Evolutionary conservation across 2,329 filamentous ascomycete species (phyloP).

Genomic region (Monosporascus sp.): DNA sequence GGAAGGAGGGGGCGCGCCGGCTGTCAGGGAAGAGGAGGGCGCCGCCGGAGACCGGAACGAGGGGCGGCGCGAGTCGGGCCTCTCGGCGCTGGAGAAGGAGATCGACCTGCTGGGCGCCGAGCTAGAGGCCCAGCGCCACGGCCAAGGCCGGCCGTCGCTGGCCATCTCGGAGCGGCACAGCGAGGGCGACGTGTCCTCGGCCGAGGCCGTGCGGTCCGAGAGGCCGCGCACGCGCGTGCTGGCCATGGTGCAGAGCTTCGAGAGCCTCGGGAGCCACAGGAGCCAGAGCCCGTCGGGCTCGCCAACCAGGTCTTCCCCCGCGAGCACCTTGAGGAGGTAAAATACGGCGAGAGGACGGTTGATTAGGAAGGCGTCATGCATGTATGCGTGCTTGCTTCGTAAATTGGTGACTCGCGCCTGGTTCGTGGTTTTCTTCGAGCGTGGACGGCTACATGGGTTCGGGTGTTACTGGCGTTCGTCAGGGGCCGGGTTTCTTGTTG

Average conservation of each 20-base stretch:
- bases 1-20: background rate
- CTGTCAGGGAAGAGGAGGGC: slow-evolving; percentile 2
- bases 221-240: slow-evolving; percentile 6
- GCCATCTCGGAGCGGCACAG: slow-evolving; percentile 19
- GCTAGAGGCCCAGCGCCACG: background rate
- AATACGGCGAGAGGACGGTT: no score
- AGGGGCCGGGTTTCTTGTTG: no score
- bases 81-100: slow-evolving; percentile 4
- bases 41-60: background rate
- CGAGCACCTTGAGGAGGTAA: no score
- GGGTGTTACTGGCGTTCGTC: no score
- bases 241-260: slow-evolving; percentile 52
- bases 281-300: slow-evolving; percentile 33
- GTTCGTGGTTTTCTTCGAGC: no score
- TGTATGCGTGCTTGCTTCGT: no score
- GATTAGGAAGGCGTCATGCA: no score
- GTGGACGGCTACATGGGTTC: no score
- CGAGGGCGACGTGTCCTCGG: slow-evolving; percentile 27
- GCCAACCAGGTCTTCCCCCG: slow-evolving; percentile 8
- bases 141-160: slow-evolving; percentile 8
- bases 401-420: no score
- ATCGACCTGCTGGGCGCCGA: slow-evolving; percentile 7
- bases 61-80: background rate
- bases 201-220: slow-evolving; percentile 38
- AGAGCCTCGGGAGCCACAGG: slow-evolving; percentile 35